These are phyloP conservation scores for Colletotrichum lupini DNA, from an alignment of 2,329 filamentous ascomycete species.

Conservation along the genomic window DNA sequence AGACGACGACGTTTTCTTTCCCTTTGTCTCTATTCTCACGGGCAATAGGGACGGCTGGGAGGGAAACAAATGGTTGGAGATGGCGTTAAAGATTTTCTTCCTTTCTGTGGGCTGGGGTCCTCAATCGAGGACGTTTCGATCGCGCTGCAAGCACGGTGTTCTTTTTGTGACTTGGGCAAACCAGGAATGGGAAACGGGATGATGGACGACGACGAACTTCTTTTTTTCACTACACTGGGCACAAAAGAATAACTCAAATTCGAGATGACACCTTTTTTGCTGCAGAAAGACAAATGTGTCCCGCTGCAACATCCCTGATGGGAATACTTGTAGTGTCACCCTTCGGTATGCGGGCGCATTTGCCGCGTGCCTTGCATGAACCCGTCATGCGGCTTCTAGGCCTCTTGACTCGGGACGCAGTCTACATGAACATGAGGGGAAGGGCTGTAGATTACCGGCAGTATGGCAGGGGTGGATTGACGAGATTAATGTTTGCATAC, in stretches of 20 bases:
- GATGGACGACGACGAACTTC: slow-evolving; percentile 24
- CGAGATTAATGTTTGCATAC: slow-evolving; percentile 29
- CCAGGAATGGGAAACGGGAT: slow-evolving; percentile 25
- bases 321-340: not conserved
- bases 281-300: not conserved
- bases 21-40: slow-evolving; percentile 23
- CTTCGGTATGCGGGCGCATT: not conserved
- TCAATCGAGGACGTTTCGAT: not conserved
- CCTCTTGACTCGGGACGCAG: not conserved
- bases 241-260: slow-evolving; percentile 18
- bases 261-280: slow-evolving; percentile 15
- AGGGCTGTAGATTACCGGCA: slow-evolving; percentile 15
- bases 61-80: slow-evolving; percentile 13
- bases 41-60: slow-evolving; percentile 23
- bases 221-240: slow-evolving; percentile 14
- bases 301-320: not conserved
- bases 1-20: slow-evolving; percentile 3
- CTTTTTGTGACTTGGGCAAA: slow-evolving; percentile 15
- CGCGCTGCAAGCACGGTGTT: slow-evolving; percentile 28
- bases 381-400: not conserved
- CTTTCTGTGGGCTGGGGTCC: not conserved
- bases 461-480: not conserved
- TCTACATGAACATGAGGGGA: not conserved
- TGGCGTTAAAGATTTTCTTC: not conserved
- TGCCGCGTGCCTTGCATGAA: not conserved